phyloP scores from a whole-genome alignment of 495 filamentous ascomycete species.

The Margaritispora aquatica region DNA sequence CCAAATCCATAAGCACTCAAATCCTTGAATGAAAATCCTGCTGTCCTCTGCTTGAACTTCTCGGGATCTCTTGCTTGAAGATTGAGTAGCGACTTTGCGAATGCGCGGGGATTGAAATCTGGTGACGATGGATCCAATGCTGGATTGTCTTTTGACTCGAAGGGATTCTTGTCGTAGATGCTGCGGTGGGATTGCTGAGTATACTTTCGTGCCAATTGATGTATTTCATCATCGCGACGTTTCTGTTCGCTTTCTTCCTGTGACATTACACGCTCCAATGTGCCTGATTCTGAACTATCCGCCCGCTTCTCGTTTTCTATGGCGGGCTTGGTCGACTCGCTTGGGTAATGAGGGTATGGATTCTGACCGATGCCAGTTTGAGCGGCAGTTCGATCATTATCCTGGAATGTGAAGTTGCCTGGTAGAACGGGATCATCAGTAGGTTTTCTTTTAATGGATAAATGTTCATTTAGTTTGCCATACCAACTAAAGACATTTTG shows the following conservation, averaged over 20 bases:
- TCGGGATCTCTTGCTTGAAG: slow-evolving; percentile 30
- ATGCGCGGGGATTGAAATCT: slow-evolving; percentile 46
- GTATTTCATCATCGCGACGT: slow-evolving; percentile 7
- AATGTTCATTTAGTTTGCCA: too few relatives aligned
- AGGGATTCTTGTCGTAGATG: slow-evolving; percentile 7
- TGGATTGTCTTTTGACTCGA: background rate
- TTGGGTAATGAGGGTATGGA: background rate
- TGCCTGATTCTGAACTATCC: background rate
- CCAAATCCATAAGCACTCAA: slow-evolving; percentile 73
- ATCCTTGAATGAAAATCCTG: slow-evolving; percentile 47
- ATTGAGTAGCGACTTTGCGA: slow-evolving; percentile 48
- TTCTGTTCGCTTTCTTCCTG: slow-evolving; percentile 5
- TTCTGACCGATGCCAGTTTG: background rate
- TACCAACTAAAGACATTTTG: background rate
- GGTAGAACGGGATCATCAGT: too few relatives aligned
- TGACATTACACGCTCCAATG: background rate
- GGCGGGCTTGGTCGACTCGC: background rate
- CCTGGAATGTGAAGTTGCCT: background rate
- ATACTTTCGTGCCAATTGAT: slow-evolving; percentile 5
- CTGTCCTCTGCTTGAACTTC: slow-evolving; percentile 36
- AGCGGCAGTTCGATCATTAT: background rate
- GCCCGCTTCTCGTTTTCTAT: background rate
- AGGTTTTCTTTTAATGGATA: too few relatives aligned
- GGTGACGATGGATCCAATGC: slow-evolving; percentile 6
- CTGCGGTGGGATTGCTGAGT: slow-evolving; percentile 12